phyloP scores from a whole-genome alignment of 1,284 basidiomycete species.

The Sparassis latifolia region DNA sequence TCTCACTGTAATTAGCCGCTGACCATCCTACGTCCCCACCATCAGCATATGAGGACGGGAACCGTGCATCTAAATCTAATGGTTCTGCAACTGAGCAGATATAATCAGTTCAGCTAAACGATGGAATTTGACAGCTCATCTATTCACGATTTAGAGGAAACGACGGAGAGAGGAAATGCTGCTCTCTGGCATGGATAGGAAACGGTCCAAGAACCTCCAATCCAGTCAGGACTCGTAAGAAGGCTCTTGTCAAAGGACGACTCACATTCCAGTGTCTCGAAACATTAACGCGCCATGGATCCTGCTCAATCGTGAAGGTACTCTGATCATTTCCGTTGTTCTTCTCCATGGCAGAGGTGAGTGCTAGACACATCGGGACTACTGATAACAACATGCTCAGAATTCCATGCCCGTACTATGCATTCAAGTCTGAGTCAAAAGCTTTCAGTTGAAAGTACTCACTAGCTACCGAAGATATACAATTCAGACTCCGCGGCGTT shows the following conservation, averaged over 20 bases:
- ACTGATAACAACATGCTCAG: neutral
- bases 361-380: neutral
- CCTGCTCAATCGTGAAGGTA: neutral
- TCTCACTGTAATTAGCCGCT: conserved; percentile 24
- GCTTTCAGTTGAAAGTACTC: too few species aligned
- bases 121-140: neutral
- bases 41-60: conserved; percentile 64
- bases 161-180: conserved; percentile 68
- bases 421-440: too few species aligned
- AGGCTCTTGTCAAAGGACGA: neutral
- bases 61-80: conserved; percentile 40
- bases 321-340: conserved; percentile 1
- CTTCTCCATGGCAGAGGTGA: neutral
- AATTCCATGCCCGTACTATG: too few species aligned
- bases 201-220: conserved; percentile 69
- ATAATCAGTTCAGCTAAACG: neutral
- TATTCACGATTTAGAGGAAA: conserved; percentile 60
- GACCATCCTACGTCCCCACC: conserved; percentile 55
- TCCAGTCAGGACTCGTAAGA: neutral
- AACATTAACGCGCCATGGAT: conserved; percentile 22
- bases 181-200: conserved; percentile 75
- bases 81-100: conserved; percentile 32
- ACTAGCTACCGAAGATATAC: too few species aligned
- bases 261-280: conserved; percentile 29
- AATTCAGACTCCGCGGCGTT: too few species aligned